These are phyloP conservation scores for Beauveria brongniartii DNA, from an alignment of 2,329 filamentous ascomycete genomes.

Conservation along the genomic window DNA sequence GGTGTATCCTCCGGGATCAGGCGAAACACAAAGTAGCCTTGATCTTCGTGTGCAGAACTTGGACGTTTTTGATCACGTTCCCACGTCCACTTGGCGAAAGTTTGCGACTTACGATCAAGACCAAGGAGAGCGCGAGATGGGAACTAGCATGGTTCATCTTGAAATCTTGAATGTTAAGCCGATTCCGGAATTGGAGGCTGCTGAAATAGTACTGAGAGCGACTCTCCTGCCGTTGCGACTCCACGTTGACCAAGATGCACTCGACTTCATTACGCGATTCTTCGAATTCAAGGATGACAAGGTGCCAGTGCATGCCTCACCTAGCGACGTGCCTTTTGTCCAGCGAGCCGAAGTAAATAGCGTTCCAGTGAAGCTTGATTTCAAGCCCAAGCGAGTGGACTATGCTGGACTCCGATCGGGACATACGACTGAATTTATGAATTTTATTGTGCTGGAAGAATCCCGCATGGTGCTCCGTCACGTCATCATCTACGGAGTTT, in stretches of 20 bases:
- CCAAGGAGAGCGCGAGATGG: constrained; percentile 76
- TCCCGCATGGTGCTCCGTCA: constrained; percentile 79
- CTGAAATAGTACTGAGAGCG: constrained; percentile 77
- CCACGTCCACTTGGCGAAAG: constrained; percentile 96
- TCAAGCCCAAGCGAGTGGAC: constrained; percentile 97
- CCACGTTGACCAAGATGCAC: constrained; percentile 93
- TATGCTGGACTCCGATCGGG: constrained; percentile 88
- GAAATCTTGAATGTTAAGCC: constrained; percentile 85
- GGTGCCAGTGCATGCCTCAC: constrained; percentile 43
- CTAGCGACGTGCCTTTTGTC: constrained; percentile 73
- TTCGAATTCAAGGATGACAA: constrained; percentile 92
- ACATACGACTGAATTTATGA: constrained; percentile 97
- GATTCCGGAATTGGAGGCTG: constrained; percentile 72
- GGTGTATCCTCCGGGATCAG: constrained; percentile 65
- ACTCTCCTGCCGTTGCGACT: constrained; percentile 77
- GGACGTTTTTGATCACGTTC: constrained; percentile 89
- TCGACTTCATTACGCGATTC: constrained; percentile 95
- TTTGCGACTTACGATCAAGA: constrained; percentile 92
- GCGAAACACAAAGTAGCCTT: constrained; percentile 80
- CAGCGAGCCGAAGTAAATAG: constrained; percentile 83
- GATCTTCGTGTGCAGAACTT: constrained; percentile 76
- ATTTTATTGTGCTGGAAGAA: constrained; percentile 87
- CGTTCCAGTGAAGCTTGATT: constrained; percentile 77
- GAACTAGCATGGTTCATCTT: constrained; percentile 81
- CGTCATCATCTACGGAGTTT: constrained; percentile 86